Conservation (phyloP, 257 asterid species). For the Solanum corneliomulleri region DNA sequence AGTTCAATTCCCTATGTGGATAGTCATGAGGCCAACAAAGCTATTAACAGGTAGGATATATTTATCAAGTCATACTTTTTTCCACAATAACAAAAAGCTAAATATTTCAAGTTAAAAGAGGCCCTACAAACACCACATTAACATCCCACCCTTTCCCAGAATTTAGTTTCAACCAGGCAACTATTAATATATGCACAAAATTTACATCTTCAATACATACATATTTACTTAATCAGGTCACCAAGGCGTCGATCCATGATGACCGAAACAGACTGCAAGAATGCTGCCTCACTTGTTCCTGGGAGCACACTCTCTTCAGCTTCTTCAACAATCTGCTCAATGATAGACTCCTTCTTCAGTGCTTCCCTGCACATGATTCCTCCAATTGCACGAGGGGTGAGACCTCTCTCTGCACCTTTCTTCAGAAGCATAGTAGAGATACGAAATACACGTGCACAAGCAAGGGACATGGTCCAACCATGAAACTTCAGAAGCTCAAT, state of each 20-base stretch:
- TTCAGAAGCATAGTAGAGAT: conserved; percentile 68
- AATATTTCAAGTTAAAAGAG: background rate
- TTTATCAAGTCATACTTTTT: background rate
- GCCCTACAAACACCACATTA: background rate
- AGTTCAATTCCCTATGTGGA: background rate
- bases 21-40: background rate
- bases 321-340: conserved; percentile 52
- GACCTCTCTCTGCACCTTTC: conserved; percentile 61
- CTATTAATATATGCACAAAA: background rate
- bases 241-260: conserved; percentile 51
- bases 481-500: conserved; percentile 40
- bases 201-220: conserved; percentile 1
- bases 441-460: conserved; percentile 43
- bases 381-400: conserved; percentile 49
- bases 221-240: background rate
- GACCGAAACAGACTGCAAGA: conserved; percentile 33
- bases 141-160: background rate
- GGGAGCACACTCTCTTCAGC: conserved; percentile 45
- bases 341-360: conserved; percentile 35
- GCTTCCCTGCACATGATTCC: conserved; percentile 65
- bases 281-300: conserved; percentile 45
- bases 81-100: background rate
- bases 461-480: conserved; percentile 51
- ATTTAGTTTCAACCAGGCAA: background rate
- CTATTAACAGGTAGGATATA: background rate